Conservation (phyloP, 2,329 filamentous ascomycete species). For the Claviceps fusiformis region DNA sequence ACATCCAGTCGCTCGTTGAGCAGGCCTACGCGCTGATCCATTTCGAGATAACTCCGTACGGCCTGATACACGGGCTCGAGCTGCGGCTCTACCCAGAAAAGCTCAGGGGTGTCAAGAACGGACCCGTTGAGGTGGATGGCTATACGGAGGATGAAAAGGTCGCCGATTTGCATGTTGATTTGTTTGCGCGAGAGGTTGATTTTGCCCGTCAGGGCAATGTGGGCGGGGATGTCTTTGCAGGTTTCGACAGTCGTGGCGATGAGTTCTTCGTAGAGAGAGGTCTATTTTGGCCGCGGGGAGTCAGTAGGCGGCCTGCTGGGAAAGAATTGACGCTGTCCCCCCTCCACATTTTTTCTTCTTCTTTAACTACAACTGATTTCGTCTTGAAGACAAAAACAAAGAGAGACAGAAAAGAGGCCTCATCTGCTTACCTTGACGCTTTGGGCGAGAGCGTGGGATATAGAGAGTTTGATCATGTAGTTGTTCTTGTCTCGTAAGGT, state of each 20-base stretch:
- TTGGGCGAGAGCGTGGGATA: conserved; percentile 88
- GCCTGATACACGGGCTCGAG: conserved; percentile 94
- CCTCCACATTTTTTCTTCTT: too few species aligned
- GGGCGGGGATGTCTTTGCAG: conserved; percentile 82
- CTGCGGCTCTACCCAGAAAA: conserved; percentile 97
- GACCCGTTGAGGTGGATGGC: conserved; percentile 97
- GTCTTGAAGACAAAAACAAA: not conserved
- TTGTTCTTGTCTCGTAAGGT: conserved; percentile 85
- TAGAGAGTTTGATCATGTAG: conserved; percentile 96
- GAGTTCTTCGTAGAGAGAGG: conserved; percentile 88
- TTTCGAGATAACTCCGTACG: conserved; percentile 88
- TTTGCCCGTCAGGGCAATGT: conserved; percentile 85
- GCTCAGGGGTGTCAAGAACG: conserved; percentile 88
- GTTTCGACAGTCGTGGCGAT: conserved; percentile 87
- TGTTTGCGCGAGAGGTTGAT: conserved; percentile 76
- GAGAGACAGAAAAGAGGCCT: not conserved
- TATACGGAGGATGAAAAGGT: conserved; percentile 93
- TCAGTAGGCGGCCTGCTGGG: conserved; percentile 8
- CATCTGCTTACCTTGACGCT: conserved; percentile 64
- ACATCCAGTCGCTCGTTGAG: conserved; percentile 77
- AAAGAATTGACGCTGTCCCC: not conserved
- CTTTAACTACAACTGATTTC: not conserved
- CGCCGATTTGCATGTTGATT: conserved; percentile 99
- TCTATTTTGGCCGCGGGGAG: conserved; percentile 35
- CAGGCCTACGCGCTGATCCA: conserved; percentile 86